phyloP scores from a whole-genome alignment of 1,284 basidiomycete genomes.

The Exobasidium cylindrosporum region DNA sequence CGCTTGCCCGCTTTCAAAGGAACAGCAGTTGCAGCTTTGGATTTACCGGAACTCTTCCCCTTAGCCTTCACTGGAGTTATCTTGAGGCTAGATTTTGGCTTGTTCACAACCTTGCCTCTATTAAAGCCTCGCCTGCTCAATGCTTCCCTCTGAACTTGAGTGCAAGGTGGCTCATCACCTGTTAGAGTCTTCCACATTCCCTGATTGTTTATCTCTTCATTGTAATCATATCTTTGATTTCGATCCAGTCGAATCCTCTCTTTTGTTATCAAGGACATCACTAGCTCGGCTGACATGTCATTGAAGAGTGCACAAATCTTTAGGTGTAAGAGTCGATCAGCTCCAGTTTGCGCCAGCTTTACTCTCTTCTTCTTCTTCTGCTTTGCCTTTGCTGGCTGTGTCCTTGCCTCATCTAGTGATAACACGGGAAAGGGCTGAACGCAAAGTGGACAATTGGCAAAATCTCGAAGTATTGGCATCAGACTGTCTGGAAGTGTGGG shows the following conservation, averaged over 20 bases:
- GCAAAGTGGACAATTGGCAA: not conserved
- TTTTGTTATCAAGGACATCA: not conserved
- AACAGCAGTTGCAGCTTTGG: not conserved
- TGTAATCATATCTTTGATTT: not conserved
- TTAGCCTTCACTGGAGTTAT: not conserved
- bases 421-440: not conserved
- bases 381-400: not conserved
- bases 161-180: not conserved
- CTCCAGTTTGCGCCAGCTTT: not conserved
- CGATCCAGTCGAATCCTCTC: not conserved
- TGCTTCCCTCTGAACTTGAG: not conserved
- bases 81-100: not conserved
- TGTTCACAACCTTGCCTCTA: not conserved
- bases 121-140: not conserved
- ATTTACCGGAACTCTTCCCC: not conserved
- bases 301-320: not conserved
- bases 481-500: not conserved
- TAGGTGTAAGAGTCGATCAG: not conserved
- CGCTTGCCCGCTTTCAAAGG: not conserved
- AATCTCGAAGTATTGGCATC: not conserved
- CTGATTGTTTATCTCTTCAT: not conserved
- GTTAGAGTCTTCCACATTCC: not conserved
- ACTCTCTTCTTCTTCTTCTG: not conserved
- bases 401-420: not conserved
- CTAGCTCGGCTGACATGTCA: not conserved